These are phyloP conservation scores for Mucor racemosus DNA, from an alignment of 371 early-diverging fungal species.

Conservation along the genomic window DNA sequence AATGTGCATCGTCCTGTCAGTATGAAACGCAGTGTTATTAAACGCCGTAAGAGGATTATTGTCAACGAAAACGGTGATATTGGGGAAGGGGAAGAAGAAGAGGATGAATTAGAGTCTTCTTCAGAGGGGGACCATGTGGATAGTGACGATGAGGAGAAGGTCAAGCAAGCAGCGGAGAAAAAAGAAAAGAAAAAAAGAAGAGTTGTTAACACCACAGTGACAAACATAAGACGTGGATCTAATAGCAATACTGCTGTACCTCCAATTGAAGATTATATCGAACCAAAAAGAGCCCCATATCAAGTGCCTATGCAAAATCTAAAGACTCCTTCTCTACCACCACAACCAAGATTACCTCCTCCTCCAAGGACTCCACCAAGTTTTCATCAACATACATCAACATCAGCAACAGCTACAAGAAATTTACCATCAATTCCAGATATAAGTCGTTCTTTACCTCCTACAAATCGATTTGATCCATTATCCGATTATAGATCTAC, in stretches of 20 bases:
- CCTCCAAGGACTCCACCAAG: slow-evolving; percentile 27
- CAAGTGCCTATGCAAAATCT: not conserved
- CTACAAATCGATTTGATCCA: slow-evolving; percentile 27
- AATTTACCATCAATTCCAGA: slow-evolving; percentile 29
- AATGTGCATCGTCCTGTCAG: slow-evolving; percentile 75
- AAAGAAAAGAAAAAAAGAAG: slow-evolving; percentile 10
- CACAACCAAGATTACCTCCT: slow-evolving; percentile 18
- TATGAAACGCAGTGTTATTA: slow-evolving; percentile 85
- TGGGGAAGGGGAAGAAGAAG: not conserved
- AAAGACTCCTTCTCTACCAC: not conserved
- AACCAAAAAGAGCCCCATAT: slow-evolving; percentile 29
- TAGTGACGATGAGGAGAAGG: slow-evolving; percentile 28
- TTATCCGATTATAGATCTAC: slow-evolving; percentile 28
- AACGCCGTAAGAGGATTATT: slow-evolving; percentile 77
- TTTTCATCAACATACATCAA: slow-evolving; percentile 2
- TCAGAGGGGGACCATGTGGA: slow-evolving; percentile 19
- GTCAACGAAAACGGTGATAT: slow-evolving; percentile 24
- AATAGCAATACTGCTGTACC: slow-evolving; percentile 22
- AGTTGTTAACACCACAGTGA: not conserved
- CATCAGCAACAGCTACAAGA: not conserved
- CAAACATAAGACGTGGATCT: not conserved
- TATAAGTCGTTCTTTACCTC: slow-evolving; percentile 15
- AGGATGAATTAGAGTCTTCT: slow-evolving; percentile 20
- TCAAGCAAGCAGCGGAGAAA: slow-evolving; percentile 11
- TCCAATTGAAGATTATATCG: slow-evolving; percentile 49